Base-by-base conservation (phyloP, 805 yeast genomes). In the Kluyveromyces wickerhamii region DNA sequence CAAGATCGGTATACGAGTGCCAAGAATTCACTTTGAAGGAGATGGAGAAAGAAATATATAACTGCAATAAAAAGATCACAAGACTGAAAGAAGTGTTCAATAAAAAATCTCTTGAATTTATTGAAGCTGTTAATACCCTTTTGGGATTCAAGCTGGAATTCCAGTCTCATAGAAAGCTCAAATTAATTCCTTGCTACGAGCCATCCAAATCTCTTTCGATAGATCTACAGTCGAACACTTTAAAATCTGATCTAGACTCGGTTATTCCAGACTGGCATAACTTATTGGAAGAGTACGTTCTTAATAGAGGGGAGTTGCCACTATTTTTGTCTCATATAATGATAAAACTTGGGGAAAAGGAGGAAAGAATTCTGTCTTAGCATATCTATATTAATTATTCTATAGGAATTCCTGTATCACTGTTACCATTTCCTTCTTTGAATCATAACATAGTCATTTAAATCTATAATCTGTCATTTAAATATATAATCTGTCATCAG, bases 61-160 rank as follows among this genome's bases (percentile, higher is more conserved):
- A 66, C 30, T 50, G 71, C 7, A 63, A 65, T 32, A 83, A 81
- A 49, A 64, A 72, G 35, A 63, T 68, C 22, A 57, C 49, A 8
- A 58, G 94, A 25, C 51, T 69, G 13, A 71, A 64, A 42, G 74
- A 77, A 42, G 69, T 72, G 5, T 85, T 74, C 51, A 59, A 74
- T 12, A 69, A 70, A 33, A 81, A 82, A 51, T 76, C 89, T n/a
- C 58, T 67, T 21, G 88, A 83, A 48, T 78, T 83, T 34, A 62
- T 85, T 23, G 74, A 77, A 21, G 72, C 79, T 1, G 75, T 85
- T 0, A 72, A 77, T 36, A 65, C 77, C 4, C 66, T 80, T 19
- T 66, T 87, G 34, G 95, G 95, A 0, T 85, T 74, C 54, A 69
- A 72, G 30, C 60, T 86, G 16, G 94, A 83, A 49, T 78, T 84